Conservation (phyloP, 1,284 basidiomycete genomes). For the Tetrapyrgos nigripes region DNA sequence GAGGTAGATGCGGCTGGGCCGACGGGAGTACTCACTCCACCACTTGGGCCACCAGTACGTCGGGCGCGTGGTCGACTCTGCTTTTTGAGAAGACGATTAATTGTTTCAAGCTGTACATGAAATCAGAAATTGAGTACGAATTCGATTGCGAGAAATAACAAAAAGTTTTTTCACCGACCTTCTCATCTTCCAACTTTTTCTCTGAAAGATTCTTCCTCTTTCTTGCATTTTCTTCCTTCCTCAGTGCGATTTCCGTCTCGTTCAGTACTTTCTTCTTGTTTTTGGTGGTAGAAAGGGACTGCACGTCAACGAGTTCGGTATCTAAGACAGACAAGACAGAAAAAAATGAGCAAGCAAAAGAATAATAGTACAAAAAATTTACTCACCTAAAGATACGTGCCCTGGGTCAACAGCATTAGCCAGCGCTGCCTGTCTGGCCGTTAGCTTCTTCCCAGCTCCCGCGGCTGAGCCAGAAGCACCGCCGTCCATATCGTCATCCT, state of each 20-base stretch:
- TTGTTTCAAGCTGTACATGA: conserved; percentile 73
- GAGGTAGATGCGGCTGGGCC: not conserved
- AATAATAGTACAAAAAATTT: conserved; percentile 11
- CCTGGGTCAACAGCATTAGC: conserved; percentile 69
- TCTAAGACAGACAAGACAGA: conserved; percentile 9
- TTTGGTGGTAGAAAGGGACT: conserved; percentile 9
- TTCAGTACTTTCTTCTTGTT: conserved; percentile 82
- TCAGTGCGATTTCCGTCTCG: conserved; percentile 82
- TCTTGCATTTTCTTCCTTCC: conserved; percentile 85
- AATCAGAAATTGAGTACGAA: conserved; percentile 7
- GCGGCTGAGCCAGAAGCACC: conserved; percentile 33
- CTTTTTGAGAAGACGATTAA: conserved; percentile 90
- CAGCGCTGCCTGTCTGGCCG: conserved; percentile 75
- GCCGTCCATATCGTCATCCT: conserved; percentile 17
- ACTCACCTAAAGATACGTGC: conserved; percentile 67
- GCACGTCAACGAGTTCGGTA: conserved; percentile 6
- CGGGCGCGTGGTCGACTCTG: conserved; percentile 71
- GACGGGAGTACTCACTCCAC: conserved; percentile 25
- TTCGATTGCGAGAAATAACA: conserved; percentile 6
- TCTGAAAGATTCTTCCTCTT: conserved; percentile 87
- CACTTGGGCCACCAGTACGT: conserved; percentile 37
- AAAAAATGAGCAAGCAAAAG: conserved; percentile 3
- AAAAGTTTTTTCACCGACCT: conserved; percentile 51
- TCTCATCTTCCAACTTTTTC: conserved; percentile 93
- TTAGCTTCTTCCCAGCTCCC: conserved; percentile 54